These are phyloP conservation scores for Boletus sensibilis DNA, from an alignment of 768 basidiomycete species.

Conservation along the genomic window DNA sequence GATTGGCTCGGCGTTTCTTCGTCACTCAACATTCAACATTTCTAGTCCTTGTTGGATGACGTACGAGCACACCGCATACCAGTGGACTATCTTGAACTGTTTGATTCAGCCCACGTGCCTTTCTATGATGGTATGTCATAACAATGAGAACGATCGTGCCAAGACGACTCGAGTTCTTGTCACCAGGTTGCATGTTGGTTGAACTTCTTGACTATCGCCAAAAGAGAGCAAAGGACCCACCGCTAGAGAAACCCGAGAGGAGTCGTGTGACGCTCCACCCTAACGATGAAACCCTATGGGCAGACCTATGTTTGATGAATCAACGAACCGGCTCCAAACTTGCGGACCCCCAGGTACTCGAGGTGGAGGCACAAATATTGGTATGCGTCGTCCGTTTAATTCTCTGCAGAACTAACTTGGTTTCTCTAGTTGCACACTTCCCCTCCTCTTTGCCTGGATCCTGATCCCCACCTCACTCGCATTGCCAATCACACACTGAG, in stretches of 20 bases:
- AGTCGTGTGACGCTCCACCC: conserved; percentile 78
- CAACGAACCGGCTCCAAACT: conserved; percentile 56
- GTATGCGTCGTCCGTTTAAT: conserved; percentile 39
- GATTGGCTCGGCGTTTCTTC: neutral
- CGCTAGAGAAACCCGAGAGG: conserved; percentile 54
- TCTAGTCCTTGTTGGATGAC: conserved; percentile 77
- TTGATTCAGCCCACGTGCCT: conserved; percentile 68
- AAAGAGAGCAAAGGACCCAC: conserved; percentile 53
- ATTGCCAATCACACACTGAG: conserved; percentile 73
- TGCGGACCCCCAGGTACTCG: conserved; percentile 70
- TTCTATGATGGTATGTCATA: conserved; percentile 74
- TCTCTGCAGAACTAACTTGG: conserved; percentile 7
- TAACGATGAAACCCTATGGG: conserved; percentile 73
- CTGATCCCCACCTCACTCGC: conserved; percentile 72
- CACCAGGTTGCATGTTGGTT: conserved; percentile 77
- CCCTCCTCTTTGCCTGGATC: conserved; percentile 75
- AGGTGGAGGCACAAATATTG: conserved; percentile 70
- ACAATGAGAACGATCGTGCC: neutral
- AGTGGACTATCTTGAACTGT: conserved; percentile 79
- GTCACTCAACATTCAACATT: conserved; percentile 4
- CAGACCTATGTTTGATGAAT: conserved; percentile 72
- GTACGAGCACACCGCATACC: conserved; percentile 82
- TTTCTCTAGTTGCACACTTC: conserved; percentile 63
- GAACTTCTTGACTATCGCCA: conserved; percentile 79
- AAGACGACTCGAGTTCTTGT: conserved; percentile 1